Evolutionary conservation across 441 rosid genomes (phyloP), one percentile per base, ranked within the genome.

Genomic region (Populus trichocarpa): DNA sequence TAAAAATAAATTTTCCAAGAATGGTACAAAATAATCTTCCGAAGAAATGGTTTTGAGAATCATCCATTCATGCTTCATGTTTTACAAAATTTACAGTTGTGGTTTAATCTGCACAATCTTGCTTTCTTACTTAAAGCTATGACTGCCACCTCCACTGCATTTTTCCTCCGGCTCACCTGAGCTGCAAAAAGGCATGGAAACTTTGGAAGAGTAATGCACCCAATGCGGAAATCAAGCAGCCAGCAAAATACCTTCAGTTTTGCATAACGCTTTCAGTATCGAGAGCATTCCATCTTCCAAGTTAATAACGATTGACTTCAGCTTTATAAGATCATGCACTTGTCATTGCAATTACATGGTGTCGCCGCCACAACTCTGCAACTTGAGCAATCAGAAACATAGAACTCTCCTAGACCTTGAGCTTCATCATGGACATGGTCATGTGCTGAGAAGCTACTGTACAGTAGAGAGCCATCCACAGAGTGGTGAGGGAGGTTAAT

Each of bases 361-460:
- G n/a, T 14, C 59, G 6, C n/a, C 59, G 20, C 59, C 59, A 14
- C 59, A 50, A 50, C 59, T 5, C 5, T 50, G 59, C 59, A 50
- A 50, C 59, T 14, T 13, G 20, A 50, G 59, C 59, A 16, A 50
- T 50, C 59, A 50, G 59, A 50, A 50, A 6, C 59, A 50, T 50
- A 6, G 59, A 13, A 20, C 59, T 50, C 59, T 4, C 59, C 59
- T 4, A 50, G 59, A 50, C 59, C 59, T 50, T 14, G 8, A 53
- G 76, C 22, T 81, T 81, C 87, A 79, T 91, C 96, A 71, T 85
- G 86, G 38, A 87, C 7, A 83, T 90, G 89, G 81, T 94, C 93
- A 81, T 81, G 90, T 57, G 86, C 87, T 25, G 89, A 83, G 79
- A 86, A 86, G 74, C 85, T 88, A 57, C 70, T 68, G 18, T 78